Base-by-base conservation (phyloP, 2,329 filamentous ascomycete species). In the Lasiodiplodia sp. region DNA sequence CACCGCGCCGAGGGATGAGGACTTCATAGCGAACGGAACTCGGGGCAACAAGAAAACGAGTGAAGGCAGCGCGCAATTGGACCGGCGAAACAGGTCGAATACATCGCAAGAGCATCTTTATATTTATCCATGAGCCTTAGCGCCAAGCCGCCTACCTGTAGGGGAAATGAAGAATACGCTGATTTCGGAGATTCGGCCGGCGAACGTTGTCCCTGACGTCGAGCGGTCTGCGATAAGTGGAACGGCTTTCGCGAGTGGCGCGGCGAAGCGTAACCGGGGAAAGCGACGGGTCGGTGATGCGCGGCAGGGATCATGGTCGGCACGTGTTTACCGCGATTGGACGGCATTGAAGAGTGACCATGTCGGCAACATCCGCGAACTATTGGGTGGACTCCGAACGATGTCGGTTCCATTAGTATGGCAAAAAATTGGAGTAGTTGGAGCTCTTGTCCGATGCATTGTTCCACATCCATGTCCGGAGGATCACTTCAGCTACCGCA, bases 261-360 rank as follows among this genome's bases (percentile, higher is more conserved):
- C 18, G 18, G 40, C 14, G 4, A 7, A 34, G 51, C n/a, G 31
- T 6, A 25, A 37, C 34, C 25, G 37, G 21, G 23, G 34, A 40
- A 53, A 47, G 37, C n/a, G 37, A 68, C 38, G 65, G 38, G 40
- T 28, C 23, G 25, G n/a, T 16, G 66, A 68, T 68, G 66, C n/a
- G 56, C 66, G 31, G 37, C 66, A 68, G 57, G 66, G 66, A 68
- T 68, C 18, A 16, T 47, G 34, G 3, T 57, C 23, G 66, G 66
- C 66, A 63, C 66, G 66, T 68, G 55, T 56, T 44, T 34, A 16
- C 23, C 56, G 34, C 23, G 66, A 68, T 68, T 68, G 66, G 66
- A 55, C 57, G 16, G 23, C 34, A 47, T 18, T n/a, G 18, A 21
- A 21, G 8, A 47, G 40, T 28, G 28, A 34, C 31, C 31, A 34